Evolutionary conservation across 345 rosid genomes (phyloP).

Genomic region (Alliaria petiolata): DNA sequence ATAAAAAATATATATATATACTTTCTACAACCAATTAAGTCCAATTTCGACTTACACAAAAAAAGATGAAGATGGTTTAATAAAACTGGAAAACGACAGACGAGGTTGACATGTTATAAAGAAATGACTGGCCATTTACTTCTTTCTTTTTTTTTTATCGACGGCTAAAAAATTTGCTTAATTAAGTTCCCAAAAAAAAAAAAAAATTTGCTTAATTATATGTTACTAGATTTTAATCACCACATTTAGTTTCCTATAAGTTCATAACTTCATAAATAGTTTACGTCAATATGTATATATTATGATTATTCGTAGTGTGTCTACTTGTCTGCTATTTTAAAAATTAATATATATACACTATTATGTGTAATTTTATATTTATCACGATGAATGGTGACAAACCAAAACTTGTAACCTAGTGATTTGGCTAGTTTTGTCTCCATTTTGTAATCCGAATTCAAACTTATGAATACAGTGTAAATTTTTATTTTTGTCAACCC

Average conservation of each 20-base stretch:
- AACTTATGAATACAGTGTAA: too few species aligned
- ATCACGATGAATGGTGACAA: background rate
- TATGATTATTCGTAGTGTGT: background rate
- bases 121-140: background rate
- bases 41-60: background rate
- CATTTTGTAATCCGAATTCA: too few species aligned
- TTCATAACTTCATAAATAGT: background rate
- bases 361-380: background rate
- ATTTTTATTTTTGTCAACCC: too few species aligned
- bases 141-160: background rate
- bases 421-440: too few species aligned
- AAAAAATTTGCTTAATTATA: background rate
- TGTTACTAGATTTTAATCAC: background rate
- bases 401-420: too few species aligned
- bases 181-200: too few species aligned
- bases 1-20: background rate
- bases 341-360: background rate
- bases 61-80: background rate
- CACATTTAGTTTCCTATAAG: background rate
- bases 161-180: too few species aligned
- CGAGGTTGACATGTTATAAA: background rate
- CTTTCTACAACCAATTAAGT: background rate
- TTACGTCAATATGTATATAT: background rate
- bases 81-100: background rate
- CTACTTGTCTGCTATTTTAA: background rate